A percentile compares a stretch with the other conserved stretches of the same genome.
phyloP scores from a whole-genome alignment of 768 basidiomycete species.

The Kwoniella dendrophila region DNA sequence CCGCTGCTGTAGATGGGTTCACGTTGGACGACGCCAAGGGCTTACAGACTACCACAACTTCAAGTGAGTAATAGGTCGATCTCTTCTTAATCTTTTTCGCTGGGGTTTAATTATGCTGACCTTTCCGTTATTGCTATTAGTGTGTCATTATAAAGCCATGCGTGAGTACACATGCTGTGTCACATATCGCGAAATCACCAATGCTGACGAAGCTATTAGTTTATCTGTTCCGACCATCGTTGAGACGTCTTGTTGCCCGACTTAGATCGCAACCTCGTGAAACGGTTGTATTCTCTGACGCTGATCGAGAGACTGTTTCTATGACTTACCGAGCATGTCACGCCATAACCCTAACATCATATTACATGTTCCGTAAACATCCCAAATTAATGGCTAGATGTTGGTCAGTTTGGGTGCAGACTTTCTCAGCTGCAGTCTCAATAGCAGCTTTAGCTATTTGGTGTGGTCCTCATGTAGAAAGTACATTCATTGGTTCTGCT shows the following conservation, averaged over 20 bases:
- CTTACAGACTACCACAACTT: slow-evolving; percentile 28
- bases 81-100: not conserved
- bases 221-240: slow-evolving; percentile 45
- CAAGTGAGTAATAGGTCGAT: slow-evolving; percentile 24
- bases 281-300: slow-evolving; percentile 22
- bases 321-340: slow-evolving; percentile 45
- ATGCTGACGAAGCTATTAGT: slow-evolving; percentile 23
- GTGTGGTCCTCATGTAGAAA: slow-evolving; percentile 45
- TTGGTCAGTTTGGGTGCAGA: slow-evolving; percentile 50
- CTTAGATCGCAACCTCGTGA: slow-evolving; percentile 23
- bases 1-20: slow-evolving; percentile 23
- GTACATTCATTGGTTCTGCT: slow-evolving; percentile 34
- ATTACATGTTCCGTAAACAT: slow-evolving; percentile 42
- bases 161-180: slow-evolving; percentile 17
- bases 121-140: not conserved
- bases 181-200: no score
- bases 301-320: slow-evolving; percentile 32
- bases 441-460: slow-evolving; percentile 49
- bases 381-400: slow-evolving; percentile 37
- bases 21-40: slow-evolving; percentile 21
- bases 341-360: slow-evolving; percentile 39
- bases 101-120: slow-evolving; percentile 4
- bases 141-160: slow-evolving; percentile 51
- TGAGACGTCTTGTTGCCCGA: slow-evolving; percentile 41
- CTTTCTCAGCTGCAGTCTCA: slow-evolving; percentile 48